Evolutionary conservation across 2,329 filamentous ascomycete species (phyloP).

Genomic region (Magnaporthiopsis rhizophila): DNA sequence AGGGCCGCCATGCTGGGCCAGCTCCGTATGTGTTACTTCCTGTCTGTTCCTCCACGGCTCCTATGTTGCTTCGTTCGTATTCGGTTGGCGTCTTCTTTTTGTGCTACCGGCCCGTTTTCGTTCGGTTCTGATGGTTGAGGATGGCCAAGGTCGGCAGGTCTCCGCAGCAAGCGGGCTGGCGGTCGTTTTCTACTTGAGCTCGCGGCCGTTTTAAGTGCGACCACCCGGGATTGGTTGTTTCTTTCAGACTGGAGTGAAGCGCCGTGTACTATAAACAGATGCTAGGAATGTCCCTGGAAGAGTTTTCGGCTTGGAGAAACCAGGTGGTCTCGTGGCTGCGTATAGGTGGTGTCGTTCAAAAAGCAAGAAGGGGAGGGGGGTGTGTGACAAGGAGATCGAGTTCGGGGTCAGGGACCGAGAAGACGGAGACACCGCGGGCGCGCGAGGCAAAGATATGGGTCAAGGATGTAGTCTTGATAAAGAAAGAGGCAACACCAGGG

Average conservation of each 20-base stretch:
- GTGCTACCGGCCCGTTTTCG: background rate
- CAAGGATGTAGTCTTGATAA: constrained; percentile 1
- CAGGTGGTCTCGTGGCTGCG: background rate
- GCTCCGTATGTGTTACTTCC: background rate
- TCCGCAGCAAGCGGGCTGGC: background rate
- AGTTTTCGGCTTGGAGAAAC: background rate
- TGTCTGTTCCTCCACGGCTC: background rate
- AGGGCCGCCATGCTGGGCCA: constrained; percentile 3
- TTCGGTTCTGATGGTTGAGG: background rate
- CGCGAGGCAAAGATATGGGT: background rate
- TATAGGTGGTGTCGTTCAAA: background rate
- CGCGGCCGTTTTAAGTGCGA: background rate
- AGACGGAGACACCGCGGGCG: background rate
- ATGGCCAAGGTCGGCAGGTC: background rate
- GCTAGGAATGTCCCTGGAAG: background rate
- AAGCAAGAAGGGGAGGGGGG: background rate
- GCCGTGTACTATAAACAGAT: background rate
- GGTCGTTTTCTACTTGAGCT: background rate
- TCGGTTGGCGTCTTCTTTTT: background rate
- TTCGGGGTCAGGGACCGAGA: background rate
- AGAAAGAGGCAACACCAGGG: constrained; percentile 11
- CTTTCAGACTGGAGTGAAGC: background rate
- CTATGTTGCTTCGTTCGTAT: background rate
- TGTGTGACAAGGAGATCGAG: background rate
- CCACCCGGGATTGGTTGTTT: background rate